phyloP scores from a whole-genome alignment of 2,329 filamentous ascomycete genomes.

The Cytospora piceicola region DNA sequence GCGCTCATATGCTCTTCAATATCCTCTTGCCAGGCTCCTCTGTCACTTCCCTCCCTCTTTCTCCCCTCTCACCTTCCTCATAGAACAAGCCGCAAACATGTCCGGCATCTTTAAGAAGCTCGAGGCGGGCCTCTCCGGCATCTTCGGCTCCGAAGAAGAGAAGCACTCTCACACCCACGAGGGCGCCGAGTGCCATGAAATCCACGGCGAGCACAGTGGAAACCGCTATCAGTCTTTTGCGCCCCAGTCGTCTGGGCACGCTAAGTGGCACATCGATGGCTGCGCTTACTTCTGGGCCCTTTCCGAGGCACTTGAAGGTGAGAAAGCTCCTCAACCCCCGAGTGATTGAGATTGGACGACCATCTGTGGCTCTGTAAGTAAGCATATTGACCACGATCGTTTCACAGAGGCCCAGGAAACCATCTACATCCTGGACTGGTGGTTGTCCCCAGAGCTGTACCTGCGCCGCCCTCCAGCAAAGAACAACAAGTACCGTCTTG shows the following conservation, averaged over 20 bases:
- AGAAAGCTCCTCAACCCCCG: slow-evolving; percentile 25
- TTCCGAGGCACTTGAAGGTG: slow-evolving; percentile 73
- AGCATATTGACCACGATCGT: neutral
- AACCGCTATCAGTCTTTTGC: slow-evolving; percentile 72
- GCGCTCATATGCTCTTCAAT: neutral
- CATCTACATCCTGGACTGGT: slow-evolving; percentile 89
- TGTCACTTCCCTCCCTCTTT: slow-evolving; percentile 9
- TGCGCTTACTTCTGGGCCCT: slow-evolving; percentile 87
- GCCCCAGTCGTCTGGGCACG: slow-evolving; percentile 70
- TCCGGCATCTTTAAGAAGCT: slow-evolving; percentile 50
- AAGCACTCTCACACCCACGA: slow-evolving; percentile 51
- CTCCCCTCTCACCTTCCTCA: slow-evolving; percentile 4
- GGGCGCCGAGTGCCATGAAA: slow-evolving; percentile 45
- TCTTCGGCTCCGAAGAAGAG: slow-evolving; percentile 43
- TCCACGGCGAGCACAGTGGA: slow-evolving; percentile 48
- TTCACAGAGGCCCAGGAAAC: slow-evolving; percentile 67
- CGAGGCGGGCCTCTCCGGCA: slow-evolving; percentile 47
- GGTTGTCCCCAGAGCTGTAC: slow-evolving; percentile 87
- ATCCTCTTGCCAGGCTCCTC: slow-evolving; percentile 1
- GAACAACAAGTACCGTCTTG: slow-evolving; percentile 83
- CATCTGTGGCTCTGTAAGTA: neutral
- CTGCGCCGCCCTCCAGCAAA: slow-evolving; percentile 78
- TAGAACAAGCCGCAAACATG: slow-evolving; percentile 37
- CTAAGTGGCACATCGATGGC: slow-evolving; percentile 88
- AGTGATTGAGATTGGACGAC: neutral